Evolutionary conservation across 140 eudicot species (phyloP), one percentile per base, ranked within the genome.

Genomic region (Oenanthe javanica): DNA sequence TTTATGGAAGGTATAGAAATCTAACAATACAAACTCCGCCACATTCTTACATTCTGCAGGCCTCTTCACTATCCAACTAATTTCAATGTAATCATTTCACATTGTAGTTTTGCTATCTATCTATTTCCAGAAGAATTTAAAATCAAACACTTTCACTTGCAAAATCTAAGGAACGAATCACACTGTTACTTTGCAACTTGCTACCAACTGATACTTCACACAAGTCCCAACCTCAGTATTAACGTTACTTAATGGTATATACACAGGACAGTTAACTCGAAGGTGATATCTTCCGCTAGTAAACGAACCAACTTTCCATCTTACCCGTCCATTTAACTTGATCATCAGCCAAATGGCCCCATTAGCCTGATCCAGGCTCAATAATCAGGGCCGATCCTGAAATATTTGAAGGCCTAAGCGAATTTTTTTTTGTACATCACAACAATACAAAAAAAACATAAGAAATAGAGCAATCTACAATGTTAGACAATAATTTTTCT

Each of bases 241-340:
- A 54, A 64, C 78, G 38, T 86, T 84, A 6, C 96, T 91, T 15
- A 94, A 79, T 1, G 93, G 93, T 8, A 94, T 90, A 70, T 76
- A 84, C 6, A 94, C 97, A 16, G 84, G 86, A 78, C 98, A 94
- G 0, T 80, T 84, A 43, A 94, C 96, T 45, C 92, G 97, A 3
- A 94, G 70, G 42, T 89, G 96, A 51, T 90, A 90, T n/a, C 84
- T 63, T 4, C 94, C 86, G 10, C 93, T 54, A 54, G 84, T 81
- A 46, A 91, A 77, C 36, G 90, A 49, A 0, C 98, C 97, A 31
- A 91, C 97, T 79, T 75, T 87, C 87, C 88, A 94, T 61, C 89
- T 90, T 6, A 91, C 84, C 13, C 90, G 90, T 78, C 98, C 98
- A 57, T 87, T 88, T 4, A 94, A 81, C 82, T 89, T 91, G 83